These are phyloP conservation scores for Baudoinia panamericana DNA, from an alignment of 495 filamentous ascomycete species.

Conservation along the genomic window DNA sequence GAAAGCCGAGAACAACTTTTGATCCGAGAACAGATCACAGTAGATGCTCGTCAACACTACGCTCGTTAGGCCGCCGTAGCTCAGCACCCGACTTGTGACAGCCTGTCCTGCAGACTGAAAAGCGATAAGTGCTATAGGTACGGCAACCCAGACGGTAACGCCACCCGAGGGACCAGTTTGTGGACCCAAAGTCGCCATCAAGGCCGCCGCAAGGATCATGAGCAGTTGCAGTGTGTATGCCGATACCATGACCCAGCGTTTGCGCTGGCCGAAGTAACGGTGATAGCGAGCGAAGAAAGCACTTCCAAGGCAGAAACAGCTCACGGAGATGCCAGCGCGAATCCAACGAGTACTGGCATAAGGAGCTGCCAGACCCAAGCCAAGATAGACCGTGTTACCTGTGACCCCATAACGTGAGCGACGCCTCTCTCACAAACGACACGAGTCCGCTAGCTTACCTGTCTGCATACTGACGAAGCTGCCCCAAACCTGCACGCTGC, in stretches of 20 bases:
- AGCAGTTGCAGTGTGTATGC: conserved; percentile 46
- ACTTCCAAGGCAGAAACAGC: conserved; percentile 54
- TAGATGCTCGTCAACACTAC: conserved; percentile 62
- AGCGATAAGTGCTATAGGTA: conserved; percentile 51
- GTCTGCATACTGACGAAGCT: conserved; percentile 73
- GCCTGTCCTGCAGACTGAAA: conserved; percentile 62
- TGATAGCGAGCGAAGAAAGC: conserved; percentile 51
- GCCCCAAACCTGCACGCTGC: conserved; percentile 59
- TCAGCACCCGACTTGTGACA: conserved; percentile 50
- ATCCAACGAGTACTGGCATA: conserved; percentile 45
- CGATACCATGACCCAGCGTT: conserved; percentile 48
- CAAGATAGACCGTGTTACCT: conserved; percentile 60
- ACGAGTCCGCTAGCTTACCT: conserved; percentile 34
- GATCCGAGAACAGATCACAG: conserved; percentile 56
- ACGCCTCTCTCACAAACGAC: background rate
- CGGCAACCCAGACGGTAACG: conserved; percentile 40
- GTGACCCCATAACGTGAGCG: background rate
- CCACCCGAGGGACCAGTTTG: conserved; percentile 25
- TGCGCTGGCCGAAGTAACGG: conserved; percentile 39
- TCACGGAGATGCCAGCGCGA: conserved; percentile 50
- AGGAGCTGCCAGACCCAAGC: conserved; percentile 48
- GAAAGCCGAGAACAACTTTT: conserved; percentile 35
- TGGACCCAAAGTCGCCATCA: conserved; percentile 40
- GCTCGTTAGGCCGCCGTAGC: conserved; percentile 48
- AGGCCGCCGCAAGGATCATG: conserved; percentile 43